phyloP scores from a whole-genome alignment of 1,284 basidiomycete genomes.

The Earliella scabrosa region DNA sequence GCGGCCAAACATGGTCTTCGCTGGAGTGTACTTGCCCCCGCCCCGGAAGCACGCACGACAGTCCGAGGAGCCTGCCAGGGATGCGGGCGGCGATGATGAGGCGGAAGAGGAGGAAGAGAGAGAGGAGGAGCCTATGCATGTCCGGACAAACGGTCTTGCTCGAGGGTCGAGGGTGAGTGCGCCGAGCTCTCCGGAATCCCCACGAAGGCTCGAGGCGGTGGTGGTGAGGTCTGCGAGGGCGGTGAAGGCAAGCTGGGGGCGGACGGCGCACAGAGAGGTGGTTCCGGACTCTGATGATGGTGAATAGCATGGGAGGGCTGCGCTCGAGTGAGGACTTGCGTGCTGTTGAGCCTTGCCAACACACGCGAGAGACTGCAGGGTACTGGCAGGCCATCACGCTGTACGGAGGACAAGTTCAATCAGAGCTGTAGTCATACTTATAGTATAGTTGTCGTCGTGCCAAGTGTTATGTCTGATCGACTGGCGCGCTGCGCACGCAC shows the following conservation, averaged over 20 bases:
- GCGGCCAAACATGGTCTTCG: slow-evolving; percentile 8
- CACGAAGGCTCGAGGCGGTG: slow-evolving; percentile 8
- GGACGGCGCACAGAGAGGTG: not conserved
- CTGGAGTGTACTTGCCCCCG: slow-evolving; percentile 11
- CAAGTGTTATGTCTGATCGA: no score
- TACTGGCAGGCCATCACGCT: no score
- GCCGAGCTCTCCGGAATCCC: not conserved
- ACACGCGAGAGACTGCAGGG: no score
- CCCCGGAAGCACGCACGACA: not conserved
- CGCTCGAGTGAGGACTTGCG: no score
- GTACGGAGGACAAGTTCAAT: no score
- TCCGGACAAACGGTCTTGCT: not conserved
- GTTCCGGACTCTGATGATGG: no score
- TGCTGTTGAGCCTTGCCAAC: no score
- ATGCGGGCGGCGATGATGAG: not conserved
- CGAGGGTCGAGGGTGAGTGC: not conserved
- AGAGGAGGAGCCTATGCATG: not conserved
- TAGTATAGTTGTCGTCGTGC: no score
- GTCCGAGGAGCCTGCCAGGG: not conserved
- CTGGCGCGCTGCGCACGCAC: no score
- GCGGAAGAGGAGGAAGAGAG: not conserved
- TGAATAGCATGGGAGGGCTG: no score
- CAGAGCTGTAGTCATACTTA: no score
- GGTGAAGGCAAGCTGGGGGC: not conserved
- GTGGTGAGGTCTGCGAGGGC: slow-evolving; percentile 1